These are phyloP conservation scores for Chrysosporium keratinophilum DNA, from an alignment of 2,329 filamentous ascomycete species.

Conservation along the genomic window DNA sequence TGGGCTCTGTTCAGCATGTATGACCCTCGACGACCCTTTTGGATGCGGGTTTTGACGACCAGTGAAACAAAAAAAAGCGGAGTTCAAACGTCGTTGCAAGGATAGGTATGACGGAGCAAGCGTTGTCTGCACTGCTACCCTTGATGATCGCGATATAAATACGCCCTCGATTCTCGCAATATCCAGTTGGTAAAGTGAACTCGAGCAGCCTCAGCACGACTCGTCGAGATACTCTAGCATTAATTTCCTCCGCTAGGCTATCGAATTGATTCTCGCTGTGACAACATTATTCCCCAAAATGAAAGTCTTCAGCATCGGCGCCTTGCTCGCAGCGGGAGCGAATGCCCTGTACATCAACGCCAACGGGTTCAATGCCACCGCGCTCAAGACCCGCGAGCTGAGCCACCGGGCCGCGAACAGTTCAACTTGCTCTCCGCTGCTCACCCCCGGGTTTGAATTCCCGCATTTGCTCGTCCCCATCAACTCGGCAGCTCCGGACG, in stretches of 20 bases:
- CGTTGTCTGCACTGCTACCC: neutral
- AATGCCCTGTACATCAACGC: constrained; percentile 12
- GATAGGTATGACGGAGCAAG: neutral
- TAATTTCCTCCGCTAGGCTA: neutral
- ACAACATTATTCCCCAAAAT: constrained; percentile 6
- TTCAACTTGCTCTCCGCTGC: constrained; percentile 35
- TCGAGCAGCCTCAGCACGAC: neutral
- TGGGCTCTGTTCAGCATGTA: no score
- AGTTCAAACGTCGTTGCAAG: neutral
- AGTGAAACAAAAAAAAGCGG: neutral
- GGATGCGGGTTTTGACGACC: no score
- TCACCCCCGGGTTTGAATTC: constrained; percentile 43
- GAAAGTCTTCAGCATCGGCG: constrained; percentile 11
- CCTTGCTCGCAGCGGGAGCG: constrained; percentile 10
- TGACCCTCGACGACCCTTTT: no score
- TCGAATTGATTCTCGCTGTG: neutral
- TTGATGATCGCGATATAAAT: neutral
- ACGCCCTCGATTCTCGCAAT: neutral
- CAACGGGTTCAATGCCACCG: constrained; percentile 1
- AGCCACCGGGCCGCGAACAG: neutral
- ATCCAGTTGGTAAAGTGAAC: neutral
- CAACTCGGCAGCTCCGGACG: constrained; percentile 44
- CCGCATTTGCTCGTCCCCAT: constrained; percentile 55
- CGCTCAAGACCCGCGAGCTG: neutral
- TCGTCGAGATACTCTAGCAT: neutral